Base-by-base conservation (phyloP, 768 basidiomycete species). In the Omphalotus guepiniiformis region DNA sequence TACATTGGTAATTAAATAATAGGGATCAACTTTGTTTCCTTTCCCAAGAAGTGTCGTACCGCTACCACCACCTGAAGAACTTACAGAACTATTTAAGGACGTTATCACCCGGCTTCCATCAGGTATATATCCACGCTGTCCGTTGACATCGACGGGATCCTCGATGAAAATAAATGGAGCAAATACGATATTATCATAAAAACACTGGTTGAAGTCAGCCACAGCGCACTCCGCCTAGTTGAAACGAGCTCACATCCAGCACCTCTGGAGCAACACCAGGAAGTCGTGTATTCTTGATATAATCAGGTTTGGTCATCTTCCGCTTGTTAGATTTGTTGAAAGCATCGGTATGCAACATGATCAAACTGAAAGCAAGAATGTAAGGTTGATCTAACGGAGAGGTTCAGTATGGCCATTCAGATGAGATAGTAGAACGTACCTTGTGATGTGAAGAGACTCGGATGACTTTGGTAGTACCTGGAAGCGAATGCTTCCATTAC, bases 241-340 rank as follows among this genome's bases (percentile, higher is more conserved):
- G 16, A 40, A 50, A 36, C 36, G 6, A 51, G 50, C 84, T 63
- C 62, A 95, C 93, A 60, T 94, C 93, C 44, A 99, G 73, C 22
- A 96, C 80, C 58, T 93, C 85, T 3, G 83, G 74, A 18, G 81
- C 72, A 29, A 95, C 76, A 3, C 94, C 93, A 6, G 93, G 88
- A 50, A 97, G 75, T 30, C 78, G 74, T 0, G 95, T 94, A 58
- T 99, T 99, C 69, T 82, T 88, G 58, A 97, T 72, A 60, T 98
- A 99, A 60, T 95, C 94, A 1, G 81, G 74, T 63, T 95, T 97
- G 29, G 86, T 82, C 96, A 99, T 99, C 70, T 98, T 98, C 43
- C 83, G 85, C 69, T 88, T 97, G 69, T 98, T 98, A 53, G 90
- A 91, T 66, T 87, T 90, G 68, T 99, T 99, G 75, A 98, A 98